phyloP scores from a whole-genome alignment of 2,329 filamentous ascomycete species.

The Aureobasidium sp. region DNA sequence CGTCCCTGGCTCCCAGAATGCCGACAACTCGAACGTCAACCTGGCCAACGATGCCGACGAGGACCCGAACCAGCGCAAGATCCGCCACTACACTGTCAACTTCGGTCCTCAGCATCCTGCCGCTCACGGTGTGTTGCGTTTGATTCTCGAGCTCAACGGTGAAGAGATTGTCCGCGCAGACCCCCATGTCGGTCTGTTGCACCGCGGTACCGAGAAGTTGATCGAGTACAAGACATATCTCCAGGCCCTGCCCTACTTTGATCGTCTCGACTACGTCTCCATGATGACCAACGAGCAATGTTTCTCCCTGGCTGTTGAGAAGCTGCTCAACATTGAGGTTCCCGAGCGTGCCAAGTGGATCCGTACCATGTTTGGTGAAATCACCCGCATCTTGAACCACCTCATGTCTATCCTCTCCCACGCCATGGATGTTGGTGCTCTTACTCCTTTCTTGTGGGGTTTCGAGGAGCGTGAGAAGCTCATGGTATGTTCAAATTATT shows the following conservation, averaged over 20 bases:
- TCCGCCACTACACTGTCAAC: slow-evolving; percentile 98
- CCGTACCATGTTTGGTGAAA: slow-evolving; percentile 87
- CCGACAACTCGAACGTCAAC: slow-evolving; percentile 34
- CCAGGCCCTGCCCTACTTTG: slow-evolving; percentile 96
- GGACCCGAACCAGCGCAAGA: slow-evolving; percentile 60
- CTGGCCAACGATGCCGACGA: slow-evolving; percentile 37
- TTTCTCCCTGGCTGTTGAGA: slow-evolving; percentile 91
- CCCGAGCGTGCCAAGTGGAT: slow-evolving; percentile 96
- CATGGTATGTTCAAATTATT: slow-evolving; percentile 58
- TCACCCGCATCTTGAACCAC: slow-evolving; percentile 91
- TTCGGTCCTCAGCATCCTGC: slow-evolving; percentile 98
- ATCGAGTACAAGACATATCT: slow-evolving; percentile 99
- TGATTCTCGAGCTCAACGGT: slow-evolving; percentile 96
- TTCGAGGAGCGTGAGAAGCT: slow-evolving; percentile 99
- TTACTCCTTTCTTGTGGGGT: slow-evolving; percentile 98
- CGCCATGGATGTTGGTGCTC: slow-evolving; percentile 96
- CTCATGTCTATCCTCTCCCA: slow-evolving; percentile 96
- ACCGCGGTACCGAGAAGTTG: slow-evolving; percentile 97
- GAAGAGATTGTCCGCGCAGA: slow-evolving; percentile 96
- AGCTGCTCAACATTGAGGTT: slow-evolving; percentile 93
- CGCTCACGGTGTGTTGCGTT: slow-evolving; percentile 91
- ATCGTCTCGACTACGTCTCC: slow-evolving; percentile 95
- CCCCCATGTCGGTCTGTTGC: slow-evolving; percentile 91
- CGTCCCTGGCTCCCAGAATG: slow-evolving; percentile 36
- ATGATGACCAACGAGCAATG: slow-evolving; percentile 99